A percentile compares a stretch with the other conserved stretches of the same genome.
phyloP scores from a whole-genome alignment of 2,329 filamentous ascomycete species.

The Phaeosphaeriaceae sp. region DNA sequence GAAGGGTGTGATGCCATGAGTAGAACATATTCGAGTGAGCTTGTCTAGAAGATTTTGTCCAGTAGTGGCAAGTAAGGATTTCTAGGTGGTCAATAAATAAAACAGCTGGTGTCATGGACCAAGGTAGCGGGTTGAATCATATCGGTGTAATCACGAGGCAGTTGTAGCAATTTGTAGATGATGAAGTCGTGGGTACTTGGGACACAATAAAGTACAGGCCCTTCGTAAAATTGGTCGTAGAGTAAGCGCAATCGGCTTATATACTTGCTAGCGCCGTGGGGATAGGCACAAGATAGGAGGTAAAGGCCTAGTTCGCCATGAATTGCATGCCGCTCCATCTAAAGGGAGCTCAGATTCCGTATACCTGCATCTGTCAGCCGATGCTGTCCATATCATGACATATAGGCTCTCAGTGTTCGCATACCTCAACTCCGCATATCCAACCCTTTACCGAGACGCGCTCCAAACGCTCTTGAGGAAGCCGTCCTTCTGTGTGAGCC shows the following conservation, averaged over 20 bases:
- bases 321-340: conserved; percentile 35
- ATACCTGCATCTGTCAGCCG: conserved; percentile 36
- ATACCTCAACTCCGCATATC: conserved; percentile 42
- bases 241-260: conserved; percentile 34
- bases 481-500: conserved; percentile 93
- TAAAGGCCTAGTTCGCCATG: conserved; percentile 37
- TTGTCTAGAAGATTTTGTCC: no score
- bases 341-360: conserved; percentile 34
- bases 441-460: conserved; percentile 62
- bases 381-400: not conserved
- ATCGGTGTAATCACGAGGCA: no score
- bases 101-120: no score
- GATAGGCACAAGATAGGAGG: conserved; percentile 33
- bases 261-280: conserved; percentile 43
- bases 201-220: conserved; percentile 9
- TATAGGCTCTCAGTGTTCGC: conserved; percentile 1
- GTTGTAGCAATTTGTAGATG: no score
- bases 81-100: no score
- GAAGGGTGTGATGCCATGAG: no score
- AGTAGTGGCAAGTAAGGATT: no score
- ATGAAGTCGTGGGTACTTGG: not conserved
- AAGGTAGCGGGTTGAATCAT: no score
- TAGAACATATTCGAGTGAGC: no score
- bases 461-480: conserved; percentile 98
- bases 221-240: conserved; percentile 41